phyloP scores from a whole-genome alignment of 352 stramenopile genomes.

The Phytophthora pluvialis region DNA sequence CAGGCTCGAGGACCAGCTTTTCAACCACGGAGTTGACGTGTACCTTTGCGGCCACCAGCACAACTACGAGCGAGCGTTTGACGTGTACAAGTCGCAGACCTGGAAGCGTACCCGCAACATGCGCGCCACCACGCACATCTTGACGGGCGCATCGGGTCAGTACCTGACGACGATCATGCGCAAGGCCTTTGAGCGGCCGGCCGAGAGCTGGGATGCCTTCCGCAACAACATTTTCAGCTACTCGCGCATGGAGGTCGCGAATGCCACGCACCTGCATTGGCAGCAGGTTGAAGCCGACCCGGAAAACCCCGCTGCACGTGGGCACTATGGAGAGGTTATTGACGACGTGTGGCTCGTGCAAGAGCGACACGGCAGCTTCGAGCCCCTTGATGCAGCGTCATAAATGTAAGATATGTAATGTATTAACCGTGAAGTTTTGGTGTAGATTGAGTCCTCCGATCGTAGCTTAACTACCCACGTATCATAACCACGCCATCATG shows the following conservation, averaged over 20 bases:
- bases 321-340: conserved; percentile 77
- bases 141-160: conserved; percentile 86
- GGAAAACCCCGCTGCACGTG: conserved; percentile 70
- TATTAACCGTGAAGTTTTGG: conserved; percentile 4
- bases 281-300: conserved; percentile 86
- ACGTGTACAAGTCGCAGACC: conserved; percentile 73
- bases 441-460: background rate
- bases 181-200: conserved; percentile 70
- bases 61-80: conserved; percentile 90
- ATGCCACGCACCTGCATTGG: conserved; percentile 87
- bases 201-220: conserved; percentile 73
- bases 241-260: conserved; percentile 81
- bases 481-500: too few relatives aligned
- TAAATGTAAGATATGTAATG: conserved; percentile 17
- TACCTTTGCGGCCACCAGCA: conserved; percentile 91
- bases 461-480: too few relatives aligned
- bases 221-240: conserved; percentile 89
- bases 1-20: conserved; percentile 81
- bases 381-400: conserved; percentile 12
- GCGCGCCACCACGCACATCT: conserved; percentile 85
- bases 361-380: conserved; percentile 88
- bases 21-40: conserved; percentile 79
- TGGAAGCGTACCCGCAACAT: conserved; percentile 76
- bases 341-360: conserved; percentile 92
- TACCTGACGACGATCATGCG: conserved; percentile 81